Conservation (phyloP, 2,329 filamentous ascomycete genomes). For the Raffaelea arxii region DNA sequence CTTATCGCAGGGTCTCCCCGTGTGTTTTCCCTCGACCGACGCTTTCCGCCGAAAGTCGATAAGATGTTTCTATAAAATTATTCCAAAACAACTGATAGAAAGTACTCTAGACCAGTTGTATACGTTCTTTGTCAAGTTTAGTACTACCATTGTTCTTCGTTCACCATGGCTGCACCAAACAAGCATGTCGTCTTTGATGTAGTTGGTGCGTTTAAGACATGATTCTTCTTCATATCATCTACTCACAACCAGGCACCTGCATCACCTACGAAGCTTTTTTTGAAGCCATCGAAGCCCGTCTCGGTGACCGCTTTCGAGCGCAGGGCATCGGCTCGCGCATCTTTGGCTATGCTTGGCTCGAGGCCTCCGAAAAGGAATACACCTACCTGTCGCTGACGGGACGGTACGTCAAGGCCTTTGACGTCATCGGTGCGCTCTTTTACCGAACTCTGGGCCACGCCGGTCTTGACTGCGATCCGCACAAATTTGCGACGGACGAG, state of each 20-base stretch:
- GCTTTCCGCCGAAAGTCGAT: no score
- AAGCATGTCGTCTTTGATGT: slow-evolving; percentile 1
- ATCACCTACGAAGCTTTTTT: neutral
- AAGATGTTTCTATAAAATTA: no score
- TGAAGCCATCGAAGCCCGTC: neutral
- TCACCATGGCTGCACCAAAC: no score
- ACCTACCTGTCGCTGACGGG: neutral
- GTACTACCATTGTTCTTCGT: no score
- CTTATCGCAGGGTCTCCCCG: neutral
- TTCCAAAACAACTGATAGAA: no score
- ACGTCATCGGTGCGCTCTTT: neutral
- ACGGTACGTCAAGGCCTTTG: neutral
- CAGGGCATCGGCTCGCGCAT: neutral
- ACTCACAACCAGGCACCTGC: no score
- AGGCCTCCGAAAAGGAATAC: neutral
- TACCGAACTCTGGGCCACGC: neutral
- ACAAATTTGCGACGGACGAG: slow-evolving; percentile 3
- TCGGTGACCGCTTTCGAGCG: neutral
- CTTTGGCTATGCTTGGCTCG: neutral
- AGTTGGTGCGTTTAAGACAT: no score
- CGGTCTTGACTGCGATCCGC: neutral
- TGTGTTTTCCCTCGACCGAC: no score
- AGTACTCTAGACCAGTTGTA: no score
- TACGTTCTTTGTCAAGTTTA: no score
- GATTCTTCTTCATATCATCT: no score